phyloP scores from a whole-genome alignment of 2,329 filamentous ascomycete species.

The Microdochium bolleyi region DNA sequence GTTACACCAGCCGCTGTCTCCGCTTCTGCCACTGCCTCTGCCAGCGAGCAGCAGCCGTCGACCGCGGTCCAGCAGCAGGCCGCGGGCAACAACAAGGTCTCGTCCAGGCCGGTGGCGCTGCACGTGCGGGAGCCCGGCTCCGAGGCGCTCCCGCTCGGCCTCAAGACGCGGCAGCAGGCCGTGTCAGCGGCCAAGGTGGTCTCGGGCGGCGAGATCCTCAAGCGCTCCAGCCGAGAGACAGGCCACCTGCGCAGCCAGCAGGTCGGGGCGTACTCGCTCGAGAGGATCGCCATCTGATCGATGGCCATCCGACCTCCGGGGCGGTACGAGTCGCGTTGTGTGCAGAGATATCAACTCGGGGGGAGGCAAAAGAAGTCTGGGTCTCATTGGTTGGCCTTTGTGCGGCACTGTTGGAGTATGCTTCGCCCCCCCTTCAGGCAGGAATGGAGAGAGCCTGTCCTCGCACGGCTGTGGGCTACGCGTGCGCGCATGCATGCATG shows the following conservation, averaged over 20 bases:
- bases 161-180: slow-evolving; percentile 47
- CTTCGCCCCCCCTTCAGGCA: too few species aligned
- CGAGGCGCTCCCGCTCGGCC: slow-evolving; percentile 60
- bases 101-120: slow-evolving; percentile 34
- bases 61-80: slow-evolving; percentile 3
- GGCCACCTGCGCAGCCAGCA: slow-evolving; percentile 72
- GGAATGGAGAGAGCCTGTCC: too few species aligned
- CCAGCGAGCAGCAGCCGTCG: neutral
- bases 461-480: too few species aligned
- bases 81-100: slow-evolving; percentile 14
- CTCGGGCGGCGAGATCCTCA: slow-evolving; percentile 60
- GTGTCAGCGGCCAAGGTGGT: slow-evolving; percentile 51
- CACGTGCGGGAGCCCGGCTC: slow-evolving; percentile 33
- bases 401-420: too few species aligned
- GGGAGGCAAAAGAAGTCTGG: too few species aligned
- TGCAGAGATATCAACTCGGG: too few species aligned
- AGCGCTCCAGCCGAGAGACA: slow-evolving; percentile 64
- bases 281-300: slow-evolving; percentile 60
- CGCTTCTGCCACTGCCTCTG: neutral
- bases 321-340: too few species aligned
- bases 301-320: too few species aligned
- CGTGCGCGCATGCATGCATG: too few species aligned
- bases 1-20: slow-evolving; percentile 11
- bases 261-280: slow-evolving; percentile 75
- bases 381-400: too few species aligned